These are phyloP conservation scores for Pyrenochaeta sp. DNA, from an alignment of 2,329 filamentous ascomycete species.

Conservation along the genomic window DNA sequence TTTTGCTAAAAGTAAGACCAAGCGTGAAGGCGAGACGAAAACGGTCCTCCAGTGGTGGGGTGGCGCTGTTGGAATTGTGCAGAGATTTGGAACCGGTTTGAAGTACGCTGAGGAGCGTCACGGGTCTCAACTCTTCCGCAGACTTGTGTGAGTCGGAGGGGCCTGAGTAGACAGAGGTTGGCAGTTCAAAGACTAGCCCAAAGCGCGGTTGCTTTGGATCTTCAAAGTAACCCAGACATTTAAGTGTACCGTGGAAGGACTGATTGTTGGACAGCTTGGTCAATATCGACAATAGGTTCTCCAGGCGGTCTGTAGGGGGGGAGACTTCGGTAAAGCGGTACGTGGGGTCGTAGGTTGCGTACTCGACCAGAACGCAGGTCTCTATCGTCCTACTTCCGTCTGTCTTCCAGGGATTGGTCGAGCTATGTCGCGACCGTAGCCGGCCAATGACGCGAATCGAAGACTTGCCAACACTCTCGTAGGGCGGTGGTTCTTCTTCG, in stretches of 20 bases:
- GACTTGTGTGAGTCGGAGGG: slow-evolving; percentile 63
- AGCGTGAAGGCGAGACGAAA: slow-evolving; percentile 78
- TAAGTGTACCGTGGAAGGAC: slow-evolving; percentile 57
- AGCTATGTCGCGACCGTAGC: slow-evolving; percentile 47
- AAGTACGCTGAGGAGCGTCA: slow-evolving; percentile 58
- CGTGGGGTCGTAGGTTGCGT: slow-evolving; percentile 62
- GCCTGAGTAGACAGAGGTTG: slow-evolving; percentile 58
- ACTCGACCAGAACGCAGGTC: slow-evolving; percentile 74
- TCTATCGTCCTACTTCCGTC: slow-evolving; percentile 44
- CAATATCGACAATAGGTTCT: slow-evolving; percentile 49
- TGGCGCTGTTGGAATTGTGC: slow-evolving; percentile 52
- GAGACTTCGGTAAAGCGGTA: slow-evolving; percentile 59
- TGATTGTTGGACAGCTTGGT: slow-evolving; percentile 42
- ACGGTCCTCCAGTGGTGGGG: slow-evolving; percentile 72
- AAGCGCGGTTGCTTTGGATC: slow-evolving; percentile 74
- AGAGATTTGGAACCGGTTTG: slow-evolving; percentile 56
- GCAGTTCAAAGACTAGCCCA: slow-evolving; percentile 78
- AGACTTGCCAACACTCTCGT: slow-evolving; percentile 56
- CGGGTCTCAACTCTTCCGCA: slow-evolving; percentile 49
- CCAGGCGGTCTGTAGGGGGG: slow-evolving; percentile 56
- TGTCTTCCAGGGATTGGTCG: slow-evolving; percentile 50
- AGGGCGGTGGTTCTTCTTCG: slow-evolving; percentile 59
- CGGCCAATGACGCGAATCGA: slow-evolving; percentile 57
- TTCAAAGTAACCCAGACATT: slow-evolving; percentile 75
- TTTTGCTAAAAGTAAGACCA: slow-evolving; percentile 74